Percentiles rank a stretch among this genome's conserved stretches.
These are phyloP conservation scores for Cicer judaicum DNA, from an alignment of 306 rosid species.

Conservation along the genomic window DNA sequence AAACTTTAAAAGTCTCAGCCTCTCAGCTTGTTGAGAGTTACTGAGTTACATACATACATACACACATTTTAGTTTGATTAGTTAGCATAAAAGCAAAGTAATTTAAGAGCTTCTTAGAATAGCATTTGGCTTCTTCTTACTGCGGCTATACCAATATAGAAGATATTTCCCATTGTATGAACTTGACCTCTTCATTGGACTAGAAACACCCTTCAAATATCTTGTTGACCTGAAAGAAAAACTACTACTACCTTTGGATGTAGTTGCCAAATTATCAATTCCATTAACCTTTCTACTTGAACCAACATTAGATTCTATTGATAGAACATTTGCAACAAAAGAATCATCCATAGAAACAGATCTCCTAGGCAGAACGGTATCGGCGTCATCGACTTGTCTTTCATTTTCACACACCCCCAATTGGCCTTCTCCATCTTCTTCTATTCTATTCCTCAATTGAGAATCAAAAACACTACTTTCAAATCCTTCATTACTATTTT, in stretches of 20 bases:
- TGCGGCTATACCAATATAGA: conserved; percentile 46
- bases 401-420: not conserved
- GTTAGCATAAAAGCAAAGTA: not conserved
- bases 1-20: conserved; percentile 40
- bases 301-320: conserved; percentile 35
- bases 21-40: conserved; percentile 52
- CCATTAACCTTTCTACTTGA: conserved; percentile 46
- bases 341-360: conserved; percentile 71
- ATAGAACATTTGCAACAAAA: conserved; percentile 45
- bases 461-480: conserved; percentile 43
- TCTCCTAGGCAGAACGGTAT: conserved; percentile 47
- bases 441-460: conserved; percentile 45
- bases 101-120: conserved; percentile 54
- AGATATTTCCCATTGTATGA: conserved; percentile 64
- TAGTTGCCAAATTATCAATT: conserved; percentile 43
- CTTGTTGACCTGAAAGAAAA: conserved; percentile 58
- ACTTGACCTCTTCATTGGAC: conserved; percentile 69
- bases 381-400: conserved; percentile 26
- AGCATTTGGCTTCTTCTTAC: conserved; percentile 52
- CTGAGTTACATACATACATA: conserved; percentile 38
- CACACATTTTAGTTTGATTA: conserved; percentile 16
- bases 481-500: conserved; percentile 5
- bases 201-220: conserved; percentile 46
- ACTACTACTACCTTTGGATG: conserved; percentile 50
- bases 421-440: conserved; percentile 37